These are phyloP conservation scores for Eutrema japonicum DNA, from an alignment of 345 rosid species.

Conservation along the genomic window DNA sequence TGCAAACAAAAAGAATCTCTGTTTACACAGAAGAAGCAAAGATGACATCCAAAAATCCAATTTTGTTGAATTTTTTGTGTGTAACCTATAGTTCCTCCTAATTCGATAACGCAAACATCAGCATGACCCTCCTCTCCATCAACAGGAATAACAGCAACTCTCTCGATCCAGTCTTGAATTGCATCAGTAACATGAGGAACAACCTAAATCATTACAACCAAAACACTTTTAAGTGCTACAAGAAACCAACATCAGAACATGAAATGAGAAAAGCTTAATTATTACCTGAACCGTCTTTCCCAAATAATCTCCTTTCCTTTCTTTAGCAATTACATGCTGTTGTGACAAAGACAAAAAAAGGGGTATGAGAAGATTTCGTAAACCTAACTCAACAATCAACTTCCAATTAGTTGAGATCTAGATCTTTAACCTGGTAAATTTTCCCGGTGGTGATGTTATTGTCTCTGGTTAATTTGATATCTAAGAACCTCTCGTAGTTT, in stretches of 20 bases:
- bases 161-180: slow-evolving; percentile 93
- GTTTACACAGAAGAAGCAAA: slow-evolving; percentile 35
- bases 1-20: slow-evolving; percentile 44
- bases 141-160: slow-evolving; percentile 75
- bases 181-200: slow-evolving; percentile 97
- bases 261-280: background rate
- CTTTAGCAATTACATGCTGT: slow-evolving; percentile 83
- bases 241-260: slow-evolving; percentile 7
- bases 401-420: slow-evolving; percentile 30
- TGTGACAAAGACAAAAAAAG: slow-evolving; percentile 38
- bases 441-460: slow-evolving; percentile 82
- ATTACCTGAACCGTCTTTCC: slow-evolving; percentile 95
- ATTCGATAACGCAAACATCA: slow-evolving; percentile 93
- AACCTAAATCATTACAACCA: slow-evolving; percentile 51
- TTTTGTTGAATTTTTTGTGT: slow-evolving; percentile 1
- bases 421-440: slow-evolving; percentile 65
- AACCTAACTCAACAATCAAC: slow-evolving; percentile 30
- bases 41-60: background rate
- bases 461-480: slow-evolving; percentile 68
- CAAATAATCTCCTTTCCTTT: slow-evolving; percentile 92
- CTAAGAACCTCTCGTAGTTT: slow-evolving; percentile 78
- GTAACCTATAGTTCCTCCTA: slow-evolving; percentile 95
- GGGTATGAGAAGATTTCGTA: slow-evolving; percentile 8
- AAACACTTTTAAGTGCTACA: background rate
- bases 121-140: slow-evolving; percentile 84